A percentile compares a stretch with the other conserved stretches of the same genome.
phyloP scores from a whole-genome alignment of 306 rosid species.

The Fragaria vesca region DNA sequence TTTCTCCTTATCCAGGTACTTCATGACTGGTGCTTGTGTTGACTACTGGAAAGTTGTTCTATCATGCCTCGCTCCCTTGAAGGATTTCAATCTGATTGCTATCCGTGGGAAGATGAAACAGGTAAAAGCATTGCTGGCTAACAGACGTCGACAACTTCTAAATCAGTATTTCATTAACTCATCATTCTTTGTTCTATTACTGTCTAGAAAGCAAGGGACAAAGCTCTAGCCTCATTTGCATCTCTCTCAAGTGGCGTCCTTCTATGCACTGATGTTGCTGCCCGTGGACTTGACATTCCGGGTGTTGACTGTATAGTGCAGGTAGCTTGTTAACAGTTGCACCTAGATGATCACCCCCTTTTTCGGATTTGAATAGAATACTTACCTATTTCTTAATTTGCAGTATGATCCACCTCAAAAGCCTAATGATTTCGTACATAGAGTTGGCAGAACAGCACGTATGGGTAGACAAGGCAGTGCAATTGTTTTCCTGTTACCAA shows the following conservation, averaged over 20 bases:
- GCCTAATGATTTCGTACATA: constrained; percentile 83
- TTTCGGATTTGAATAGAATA: not conserved
- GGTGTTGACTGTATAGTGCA: constrained; percentile 91
- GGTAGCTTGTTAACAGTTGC: constrained; percentile 47
- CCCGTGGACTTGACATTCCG: constrained; percentile 95
- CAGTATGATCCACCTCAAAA: constrained; percentile 98
- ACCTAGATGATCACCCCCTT: constrained; percentile 18
- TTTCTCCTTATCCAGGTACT: constrained; percentile 54
- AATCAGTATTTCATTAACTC: constrained; percentile 24
- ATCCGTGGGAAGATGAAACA: constrained; percentile 93
- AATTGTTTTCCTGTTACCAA: constrained; percentile 76
- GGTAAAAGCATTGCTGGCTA: constrained; percentile 37
- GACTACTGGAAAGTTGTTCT: constrained; percentile 92
- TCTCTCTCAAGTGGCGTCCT: constrained; percentile 82
- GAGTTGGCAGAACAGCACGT: constrained; percentile 98
- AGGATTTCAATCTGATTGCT: constrained; percentile 64
- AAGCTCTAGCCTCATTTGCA: constrained; percentile 76
- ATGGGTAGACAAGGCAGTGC: constrained; percentile 90
- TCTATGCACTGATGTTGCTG: constrained; percentile 96
- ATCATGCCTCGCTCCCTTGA: constrained; percentile 57
- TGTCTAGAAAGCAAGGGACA: constrained; percentile 72
- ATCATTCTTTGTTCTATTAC: not conserved
- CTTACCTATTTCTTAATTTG: constrained; percentile 21
- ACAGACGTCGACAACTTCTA: constrained; percentile 6
- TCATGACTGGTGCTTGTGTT: constrained; percentile 96